Percentiles rank a stretch among this genome's conserved stretches.
Conservation (phyloP, 768 basidiomycete genomes). For the Collybia sordida region DNA sequence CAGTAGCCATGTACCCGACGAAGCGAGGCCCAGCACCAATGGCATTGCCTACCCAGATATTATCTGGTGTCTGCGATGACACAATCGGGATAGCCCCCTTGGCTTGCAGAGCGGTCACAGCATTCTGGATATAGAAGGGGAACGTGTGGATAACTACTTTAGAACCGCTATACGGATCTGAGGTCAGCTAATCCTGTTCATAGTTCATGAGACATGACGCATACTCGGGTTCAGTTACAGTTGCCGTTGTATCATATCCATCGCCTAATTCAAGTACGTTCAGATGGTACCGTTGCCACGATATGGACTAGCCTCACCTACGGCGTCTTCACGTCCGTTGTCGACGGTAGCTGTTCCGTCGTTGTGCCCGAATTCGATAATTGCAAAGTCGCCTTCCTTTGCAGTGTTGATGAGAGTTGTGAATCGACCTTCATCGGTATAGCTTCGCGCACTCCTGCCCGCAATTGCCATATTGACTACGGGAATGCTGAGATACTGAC, state of each 20-base stretch:
- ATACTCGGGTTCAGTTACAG: conserved; percentile 34
- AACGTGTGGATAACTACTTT: conserved; percentile 42
- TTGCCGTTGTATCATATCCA: conserved; percentile 33
- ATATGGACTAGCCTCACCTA: conserved; percentile 24
- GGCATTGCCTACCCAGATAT: conserved; percentile 36
- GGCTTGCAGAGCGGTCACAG: conserved; percentile 36
- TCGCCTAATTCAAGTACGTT: too few relatives aligned
- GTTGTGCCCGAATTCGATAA: conserved; percentile 52
- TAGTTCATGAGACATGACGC: conserved; percentile 8
- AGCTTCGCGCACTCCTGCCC: conserved; percentile 46
- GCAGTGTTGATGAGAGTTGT: conserved; percentile 38
- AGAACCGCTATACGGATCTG: conserved; percentile 29
- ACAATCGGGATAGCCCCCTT: conserved; percentile 50
- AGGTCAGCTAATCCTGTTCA: not conserved
- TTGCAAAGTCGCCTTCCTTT: conserved; percentile 39
- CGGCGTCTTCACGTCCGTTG: conserved; percentile 41
- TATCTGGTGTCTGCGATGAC: conserved; percentile 47
- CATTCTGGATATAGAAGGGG: conserved; percentile 45
- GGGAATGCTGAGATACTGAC: conserved; percentile 38
- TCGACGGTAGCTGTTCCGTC: conserved; percentile 35
- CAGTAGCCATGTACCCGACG: conserved; percentile 41
- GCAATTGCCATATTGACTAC: conserved; percentile 47
- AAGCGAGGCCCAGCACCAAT: conserved; percentile 41
- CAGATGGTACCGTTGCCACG: too few relatives aligned
- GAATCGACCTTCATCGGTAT: conserved; percentile 48